Percentiles rank a stretch among this genome's conserved stretches.
These are phyloP conservation scores for Neurospora discreta DNA, from an alignment of 495 filamentous ascomycete species.

Conservation along the genomic window DNA sequence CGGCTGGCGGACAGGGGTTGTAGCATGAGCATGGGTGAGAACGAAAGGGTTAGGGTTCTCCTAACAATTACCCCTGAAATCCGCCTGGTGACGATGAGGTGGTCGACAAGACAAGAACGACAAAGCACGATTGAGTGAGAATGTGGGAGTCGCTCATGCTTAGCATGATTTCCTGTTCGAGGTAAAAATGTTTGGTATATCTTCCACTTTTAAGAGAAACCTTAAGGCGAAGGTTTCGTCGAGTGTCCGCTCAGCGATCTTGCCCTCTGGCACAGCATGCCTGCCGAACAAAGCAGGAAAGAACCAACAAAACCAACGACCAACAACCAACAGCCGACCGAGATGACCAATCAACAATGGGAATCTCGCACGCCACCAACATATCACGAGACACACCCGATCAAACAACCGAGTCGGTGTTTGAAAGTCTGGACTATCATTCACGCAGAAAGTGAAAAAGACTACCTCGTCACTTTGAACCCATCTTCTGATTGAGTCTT, in stretches of 20 bases:
- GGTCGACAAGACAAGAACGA: background rate
- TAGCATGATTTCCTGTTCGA: too few relatives aligned
- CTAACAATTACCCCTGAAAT: background rate
- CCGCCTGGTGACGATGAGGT: background rate
- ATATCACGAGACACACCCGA: too few relatives aligned
- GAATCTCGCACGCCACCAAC: background rate
- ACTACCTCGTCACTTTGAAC: too few relatives aligned
- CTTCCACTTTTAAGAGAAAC: too few relatives aligned
- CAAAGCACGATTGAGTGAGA: background rate
- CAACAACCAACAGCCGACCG: background rate
- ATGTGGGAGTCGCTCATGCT: too few relatives aligned
- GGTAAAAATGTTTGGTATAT: too few relatives aligned
- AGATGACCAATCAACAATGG: background rate
- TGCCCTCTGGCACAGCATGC: background rate
- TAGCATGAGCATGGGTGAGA: background rate
- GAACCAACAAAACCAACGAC: background rate
- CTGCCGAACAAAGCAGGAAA: background rate
- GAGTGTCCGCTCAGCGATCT: background rate
- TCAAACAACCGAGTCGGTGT: too few relatives aligned
- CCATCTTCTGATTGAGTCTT: too few relatives aligned
- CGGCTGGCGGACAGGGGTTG: background rate
- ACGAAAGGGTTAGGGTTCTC: background rate
- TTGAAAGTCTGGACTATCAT: too few relatives aligned
- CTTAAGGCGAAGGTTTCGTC: background rate
- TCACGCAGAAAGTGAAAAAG: too few relatives aligned